Conservation (phyloP, 805 yeast species). For the Candida tibetensis region DNA sequence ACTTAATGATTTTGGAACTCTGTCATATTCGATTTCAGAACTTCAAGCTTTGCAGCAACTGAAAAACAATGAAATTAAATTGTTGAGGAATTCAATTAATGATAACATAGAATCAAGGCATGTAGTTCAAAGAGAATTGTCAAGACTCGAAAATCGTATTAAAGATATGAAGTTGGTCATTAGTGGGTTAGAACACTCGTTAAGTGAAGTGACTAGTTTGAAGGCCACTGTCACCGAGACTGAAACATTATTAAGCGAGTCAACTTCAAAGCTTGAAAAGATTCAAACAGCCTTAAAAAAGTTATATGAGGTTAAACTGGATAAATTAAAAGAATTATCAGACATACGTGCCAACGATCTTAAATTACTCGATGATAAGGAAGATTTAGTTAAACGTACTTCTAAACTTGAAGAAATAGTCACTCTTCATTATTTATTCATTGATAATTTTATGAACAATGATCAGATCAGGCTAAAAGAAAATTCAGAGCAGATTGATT, state of each 20-base stretch:
- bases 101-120: constrained; percentile 44
- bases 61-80: constrained; percentile 38
- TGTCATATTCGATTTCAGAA: constrained; percentile 39
- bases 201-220: constrained; percentile 45
- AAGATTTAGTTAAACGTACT: neutral
- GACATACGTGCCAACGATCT: constrained; percentile 1
- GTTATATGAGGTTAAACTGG: neutral
- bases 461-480: constrained; percentile 21
- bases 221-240: constrained; percentile 36
- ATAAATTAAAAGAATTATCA: neutral
- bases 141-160: constrained; percentile 45
- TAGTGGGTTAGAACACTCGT: constrained; percentile 50
- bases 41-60: constrained; percentile 44
- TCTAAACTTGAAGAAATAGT: neutral
- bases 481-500: constrained; percentile 12
- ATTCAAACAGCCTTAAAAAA: constrained; percentile 5
- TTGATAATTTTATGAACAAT: constrained; percentile 19
- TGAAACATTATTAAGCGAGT: constrained; percentile 11
- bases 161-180: constrained; percentile 54
- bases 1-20: constrained; percentile 35
- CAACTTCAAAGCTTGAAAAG: constrained; percentile 2
- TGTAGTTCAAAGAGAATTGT: constrained; percentile 39
- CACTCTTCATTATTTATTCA: neutral
- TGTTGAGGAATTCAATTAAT: constrained; percentile 31
- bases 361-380: neutral